Conservation (phyloP, 371 early-diverging fungal species). For the Cokeromyces recurvatus region DNA sequence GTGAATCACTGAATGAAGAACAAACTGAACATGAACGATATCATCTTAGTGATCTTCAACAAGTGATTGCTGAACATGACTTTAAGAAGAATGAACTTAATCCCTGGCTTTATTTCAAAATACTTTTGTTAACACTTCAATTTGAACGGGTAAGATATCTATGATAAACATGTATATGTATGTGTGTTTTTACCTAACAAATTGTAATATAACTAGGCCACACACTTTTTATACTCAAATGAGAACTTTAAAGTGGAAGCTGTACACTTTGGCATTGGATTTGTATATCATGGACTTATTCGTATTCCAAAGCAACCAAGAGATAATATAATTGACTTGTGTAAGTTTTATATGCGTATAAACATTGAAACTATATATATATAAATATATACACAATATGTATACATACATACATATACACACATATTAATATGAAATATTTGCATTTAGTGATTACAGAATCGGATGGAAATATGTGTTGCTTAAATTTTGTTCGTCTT, state of each 20-base stretch:
- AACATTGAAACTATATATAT: neutral
- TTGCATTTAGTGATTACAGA: slow-evolving; percentile 17
- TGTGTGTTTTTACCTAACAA: neutral
- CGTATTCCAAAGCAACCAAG: slow-evolving; percentile 55
- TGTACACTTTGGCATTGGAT: slow-evolving; percentile 84
- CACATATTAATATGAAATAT: too few species aligned
- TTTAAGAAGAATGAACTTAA: slow-evolving; percentile 63
- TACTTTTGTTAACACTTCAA: slow-evolving; percentile 79
- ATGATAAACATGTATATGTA: neutral
- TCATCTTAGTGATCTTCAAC: slow-evolving; percentile 62
- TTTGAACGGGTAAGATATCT: slow-evolving; percentile 67
- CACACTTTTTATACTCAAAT: slow-evolving; percentile 61
- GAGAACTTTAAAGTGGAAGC: slow-evolving; percentile 72
- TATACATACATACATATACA: too few species aligned
- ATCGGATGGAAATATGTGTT: slow-evolving; percentile 12
- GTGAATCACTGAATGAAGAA: slow-evolving; percentile 45
- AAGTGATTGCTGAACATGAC: slow-evolving; percentile 47
- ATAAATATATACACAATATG: too few species aligned
- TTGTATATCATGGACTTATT: slow-evolving; percentile 75
- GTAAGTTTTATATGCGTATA: slow-evolving; percentile 21
- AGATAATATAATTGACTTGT: slow-evolving; percentile 17
- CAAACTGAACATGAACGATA: slow-evolving; percentile 46
- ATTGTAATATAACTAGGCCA: slow-evolving; percentile 57
- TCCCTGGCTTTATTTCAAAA: slow-evolving; percentile 77
- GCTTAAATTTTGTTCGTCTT: slow-evolving; percentile 61